Percentiles rank a stretch among this genome's conserved stretches.
These are phyloP conservation scores for Dendrobium chrysotoxum DNA, from an alignment of 106 monocot species.

Conservation along the genomic window DNA sequence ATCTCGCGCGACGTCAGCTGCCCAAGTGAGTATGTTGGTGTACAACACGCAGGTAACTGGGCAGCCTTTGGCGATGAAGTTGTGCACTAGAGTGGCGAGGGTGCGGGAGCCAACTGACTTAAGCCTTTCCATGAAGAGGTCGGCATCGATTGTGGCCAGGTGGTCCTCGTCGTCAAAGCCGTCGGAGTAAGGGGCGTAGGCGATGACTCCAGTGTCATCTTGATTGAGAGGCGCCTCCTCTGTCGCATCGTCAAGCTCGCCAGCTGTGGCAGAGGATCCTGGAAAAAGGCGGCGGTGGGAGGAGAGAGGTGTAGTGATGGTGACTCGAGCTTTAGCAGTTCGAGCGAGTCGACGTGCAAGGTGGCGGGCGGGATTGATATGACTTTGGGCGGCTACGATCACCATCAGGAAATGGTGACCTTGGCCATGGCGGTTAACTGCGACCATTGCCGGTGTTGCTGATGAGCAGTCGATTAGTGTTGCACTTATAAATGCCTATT, in stretches of 20 bases:
- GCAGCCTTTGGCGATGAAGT: constrained; percentile 9
- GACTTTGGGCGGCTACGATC: not conserved
- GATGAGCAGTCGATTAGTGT: no score
- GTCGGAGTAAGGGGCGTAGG: not conserved
- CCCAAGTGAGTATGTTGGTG: constrained; percentile 29
- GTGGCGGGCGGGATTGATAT: not conserved
- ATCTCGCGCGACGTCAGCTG: not conserved
- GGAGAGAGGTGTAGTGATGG: not conserved
- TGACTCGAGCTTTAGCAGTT: not conserved
- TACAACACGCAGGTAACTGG: constrained; percentile 43
- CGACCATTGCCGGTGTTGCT: no score
- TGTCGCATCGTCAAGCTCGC: not conserved
- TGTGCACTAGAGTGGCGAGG: constrained; percentile 17
- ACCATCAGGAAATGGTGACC: no score
- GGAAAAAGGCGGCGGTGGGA: constrained; percentile 2
- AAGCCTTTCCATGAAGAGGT: not conserved
- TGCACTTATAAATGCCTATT: no score
- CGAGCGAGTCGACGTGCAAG: not conserved
- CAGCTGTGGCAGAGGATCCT: not conserved
- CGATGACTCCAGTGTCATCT: not conserved
- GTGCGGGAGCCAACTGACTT: not conserved
- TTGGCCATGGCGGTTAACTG: no score
- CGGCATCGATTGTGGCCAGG: constrained; percentile 15
- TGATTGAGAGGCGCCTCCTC: not conserved
- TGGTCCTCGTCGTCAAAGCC: constrained; percentile 11